Percentiles rank a stretch among this genome's conserved stretches.
Evolutionary conservation across 1,284 basidiomycete species (phyloP).

Genomic region (Porogramme epimiltina): DNA sequence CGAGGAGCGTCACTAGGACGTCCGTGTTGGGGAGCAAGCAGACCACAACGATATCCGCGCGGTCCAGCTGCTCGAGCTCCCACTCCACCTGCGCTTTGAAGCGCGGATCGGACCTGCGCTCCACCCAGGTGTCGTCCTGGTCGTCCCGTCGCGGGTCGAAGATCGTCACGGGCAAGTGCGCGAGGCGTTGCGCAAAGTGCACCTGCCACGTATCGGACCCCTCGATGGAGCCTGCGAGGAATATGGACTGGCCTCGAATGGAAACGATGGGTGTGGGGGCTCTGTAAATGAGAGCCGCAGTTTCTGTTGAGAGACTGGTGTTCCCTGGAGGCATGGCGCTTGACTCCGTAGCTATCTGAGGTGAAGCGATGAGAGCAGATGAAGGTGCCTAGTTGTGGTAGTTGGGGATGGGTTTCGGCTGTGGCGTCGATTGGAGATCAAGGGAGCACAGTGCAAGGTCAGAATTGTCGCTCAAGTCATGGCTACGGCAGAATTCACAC

Average conservation of each 20-base stretch:
- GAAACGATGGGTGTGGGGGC: no score
- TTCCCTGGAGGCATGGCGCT: no score
- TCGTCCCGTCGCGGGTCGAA: constrained; percentile 6
- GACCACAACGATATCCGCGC: constrained; percentile 6
- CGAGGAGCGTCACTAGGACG: constrained; percentile 5
- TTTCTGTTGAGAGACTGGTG: no score
- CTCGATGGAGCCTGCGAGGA: constrained; percentile 11
- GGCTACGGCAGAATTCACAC: no score
- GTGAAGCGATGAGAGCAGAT: no score
- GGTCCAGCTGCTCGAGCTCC: constrained; percentile 4
- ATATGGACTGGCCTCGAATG: neutral
- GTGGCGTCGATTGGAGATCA: no score
- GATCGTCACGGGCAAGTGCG: constrained; percentile 2
- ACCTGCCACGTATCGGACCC: constrained; percentile 3
- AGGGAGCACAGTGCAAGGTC: no score
- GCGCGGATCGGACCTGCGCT: neutral
- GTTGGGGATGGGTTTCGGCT: no score
- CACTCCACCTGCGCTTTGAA: constrained; percentile 3
- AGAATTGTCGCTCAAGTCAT: no score
- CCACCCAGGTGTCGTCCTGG: constrained; percentile 1
- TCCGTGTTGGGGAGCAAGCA: constrained; percentile 1
- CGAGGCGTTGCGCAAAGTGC: neutral
- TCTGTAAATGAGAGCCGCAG: no score
- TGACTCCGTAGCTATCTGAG: no score
- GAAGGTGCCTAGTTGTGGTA: no score